phyloP scores from a whole-genome alignment of 148 eudicot genomes.

The Cornus florida region DNA sequence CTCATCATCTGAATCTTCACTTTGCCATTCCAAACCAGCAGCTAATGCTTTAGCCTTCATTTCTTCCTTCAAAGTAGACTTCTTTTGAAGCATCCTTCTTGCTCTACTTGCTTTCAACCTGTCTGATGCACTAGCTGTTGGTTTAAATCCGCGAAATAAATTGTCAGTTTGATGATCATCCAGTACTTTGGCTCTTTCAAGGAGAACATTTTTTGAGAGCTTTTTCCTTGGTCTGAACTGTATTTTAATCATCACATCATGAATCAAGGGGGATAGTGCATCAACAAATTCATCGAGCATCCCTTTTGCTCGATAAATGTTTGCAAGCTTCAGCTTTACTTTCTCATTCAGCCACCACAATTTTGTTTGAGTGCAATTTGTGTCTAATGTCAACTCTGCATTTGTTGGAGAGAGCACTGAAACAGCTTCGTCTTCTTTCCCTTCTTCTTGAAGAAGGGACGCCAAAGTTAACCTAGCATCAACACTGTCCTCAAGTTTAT shows the following conservation, averaged over 20 bases:
- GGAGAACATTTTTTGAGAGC: constrained; percentile 34
- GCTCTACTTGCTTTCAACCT: constrained; percentile 46
- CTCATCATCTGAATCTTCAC: constrained; percentile 52
- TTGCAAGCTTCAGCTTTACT: constrained; percentile 47
- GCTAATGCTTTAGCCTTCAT: constrained; percentile 46
- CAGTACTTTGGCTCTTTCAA: constrained; percentile 42
- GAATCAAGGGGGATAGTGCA: constrained; percentile 35
- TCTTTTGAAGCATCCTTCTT: constrained; percentile 35
- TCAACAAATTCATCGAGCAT: constrained; percentile 50
- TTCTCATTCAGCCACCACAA: constrained; percentile 53
- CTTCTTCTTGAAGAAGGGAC: constrained; percentile 45
- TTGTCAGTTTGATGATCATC: constrained; percentile 41
- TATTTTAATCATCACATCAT: constrained; percentile 27
- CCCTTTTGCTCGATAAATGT: constrained; percentile 41
- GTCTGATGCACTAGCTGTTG: constrained; percentile 18
- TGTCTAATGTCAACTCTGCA: constrained; percentile 24
- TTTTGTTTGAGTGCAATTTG: constrained; percentile 18
- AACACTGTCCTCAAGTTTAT: constrained; percentile 39
- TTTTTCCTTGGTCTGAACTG: constrained; percentile 42
- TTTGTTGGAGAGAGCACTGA: constrained; percentile 42
- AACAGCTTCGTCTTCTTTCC: constrained; percentile 42
- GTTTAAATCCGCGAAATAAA: constrained; percentile 36
- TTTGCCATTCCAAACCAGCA: constrained; percentile 51
- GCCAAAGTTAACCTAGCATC: constrained; percentile 49
- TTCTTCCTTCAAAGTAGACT: constrained; percentile 37